Conservation (phyloP, 1,139 yeast genomes). For the Lodderomyces jiufengensis region DNA sequence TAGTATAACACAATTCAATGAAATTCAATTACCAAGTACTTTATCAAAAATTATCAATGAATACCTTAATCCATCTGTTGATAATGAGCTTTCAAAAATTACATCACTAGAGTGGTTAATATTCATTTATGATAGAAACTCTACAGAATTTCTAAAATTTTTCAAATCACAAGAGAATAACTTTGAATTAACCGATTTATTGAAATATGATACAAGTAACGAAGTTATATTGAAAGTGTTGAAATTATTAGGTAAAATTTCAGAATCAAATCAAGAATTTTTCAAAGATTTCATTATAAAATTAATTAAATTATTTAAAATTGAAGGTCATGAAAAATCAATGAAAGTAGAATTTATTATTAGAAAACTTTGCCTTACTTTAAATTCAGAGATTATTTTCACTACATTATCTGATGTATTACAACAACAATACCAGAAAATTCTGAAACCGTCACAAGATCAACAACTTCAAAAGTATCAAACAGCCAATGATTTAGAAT, state of each 20-base stretch:
- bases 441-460: neutral
- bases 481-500: constrained; percentile 49
- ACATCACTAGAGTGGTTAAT: constrained; percentile 91
- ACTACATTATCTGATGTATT: constrained; percentile 77
- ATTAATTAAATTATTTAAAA: constrained; percentile 63
- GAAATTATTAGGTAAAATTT: constrained; percentile 73
- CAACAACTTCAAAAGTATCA: neutral
- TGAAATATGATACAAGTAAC: constrained; percentile 85
- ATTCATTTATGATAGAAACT: constrained; percentile 73
- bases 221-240: constrained; percentile 78
- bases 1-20: constrained; percentile 40
- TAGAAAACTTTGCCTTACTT: constrained; percentile 75
- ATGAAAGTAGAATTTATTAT: constrained; percentile 80
- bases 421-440: constrained; percentile 3
- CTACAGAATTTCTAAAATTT: constrained; percentile 54
- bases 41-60: constrained; percentile 35
- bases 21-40: constrained; percentile 34
- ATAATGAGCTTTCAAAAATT: constrained; percentile 73
- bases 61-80: constrained; percentile 23
- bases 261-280: constrained; percentile 76
- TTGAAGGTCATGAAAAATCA: constrained; percentile 28
- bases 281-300: constrained; percentile 75
- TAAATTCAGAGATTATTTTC: constrained; percentile 81
- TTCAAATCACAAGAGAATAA: constrained; percentile 34
- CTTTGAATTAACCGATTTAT: constrained; percentile 67